phyloP scores from a whole-genome alignment of 108 stramenopile genomes.

The Pseudonitzschia pungens region DNA sequence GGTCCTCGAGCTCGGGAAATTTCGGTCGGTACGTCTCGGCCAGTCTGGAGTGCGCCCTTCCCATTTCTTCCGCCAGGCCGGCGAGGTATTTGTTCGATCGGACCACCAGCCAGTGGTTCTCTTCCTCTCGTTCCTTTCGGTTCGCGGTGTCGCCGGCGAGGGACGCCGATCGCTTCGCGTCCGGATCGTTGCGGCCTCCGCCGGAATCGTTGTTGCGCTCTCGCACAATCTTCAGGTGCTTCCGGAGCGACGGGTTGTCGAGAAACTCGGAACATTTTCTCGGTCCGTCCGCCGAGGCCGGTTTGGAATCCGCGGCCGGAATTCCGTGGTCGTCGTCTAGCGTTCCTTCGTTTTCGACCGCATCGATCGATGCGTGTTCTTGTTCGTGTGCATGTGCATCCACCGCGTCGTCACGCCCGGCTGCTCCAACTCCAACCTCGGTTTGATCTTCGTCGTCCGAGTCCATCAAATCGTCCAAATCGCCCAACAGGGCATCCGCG shows the following conservation, averaged over 20 bases:
- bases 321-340: slow-evolving; percentile 3
- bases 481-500: slow-evolving; percentile 77
- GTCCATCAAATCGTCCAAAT: slow-evolving; percentile 82
- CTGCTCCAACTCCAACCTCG: slow-evolving; percentile 6
- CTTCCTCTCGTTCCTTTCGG: slow-evolving; percentile 53
- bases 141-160: slow-evolving; percentile 1
- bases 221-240: slow-evolving; percentile 36
- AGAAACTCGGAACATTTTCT: slow-evolving; percentile 21
- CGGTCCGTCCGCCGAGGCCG: neutral
- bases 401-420: neutral
- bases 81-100: slow-evolving; percentile 64
- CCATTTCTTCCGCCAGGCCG: slow-evolving; percentile 57
- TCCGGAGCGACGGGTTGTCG: slow-evolving; percentile 36
- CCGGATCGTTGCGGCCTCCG: neutral
- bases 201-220: neutral
- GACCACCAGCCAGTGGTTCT: slow-evolving; percentile 67
- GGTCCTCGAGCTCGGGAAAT: slow-evolving; percentile 93
- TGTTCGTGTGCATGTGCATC: no score
- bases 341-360: neutral
- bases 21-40: slow-evolving; percentile 62
- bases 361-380: slow-evolving; percentile 18
- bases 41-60: slow-evolving; percentile 51
- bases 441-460: slow-evolving; percentile 51
- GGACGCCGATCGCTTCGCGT: neutral
- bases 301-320: neutral